Base-by-base conservation (phyloP, 352 stramenopile genomes). In the Phytophthora gonapodyides region DNA sequence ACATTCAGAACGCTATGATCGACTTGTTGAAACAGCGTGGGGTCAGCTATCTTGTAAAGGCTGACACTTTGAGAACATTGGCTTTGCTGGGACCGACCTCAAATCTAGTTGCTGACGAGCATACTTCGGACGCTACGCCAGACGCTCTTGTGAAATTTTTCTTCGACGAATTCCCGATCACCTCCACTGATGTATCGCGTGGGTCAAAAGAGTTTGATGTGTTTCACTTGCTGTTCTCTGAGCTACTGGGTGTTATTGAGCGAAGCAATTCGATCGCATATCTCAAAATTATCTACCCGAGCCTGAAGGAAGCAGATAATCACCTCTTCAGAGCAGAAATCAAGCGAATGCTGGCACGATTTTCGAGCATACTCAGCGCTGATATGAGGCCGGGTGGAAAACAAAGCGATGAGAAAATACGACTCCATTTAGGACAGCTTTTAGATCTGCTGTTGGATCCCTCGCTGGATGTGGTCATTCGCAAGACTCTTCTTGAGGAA, bases 101-200 rank as follows among this genome's bases (percentile, higher is more conserved):
- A n/a, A 30, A 34, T n/a, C 30, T 68, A 17, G 35, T 40, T 15
- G 17, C 30, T 3, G 21, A 51, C 30, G 45, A 67, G 12, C 36
- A 57, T 7, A 49, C 49, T 5, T 47, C 64, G 8, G 57, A 68
- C 30, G 4, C 24, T 6, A 62, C 78, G 4, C 41, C 84, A 38
- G 62, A 76, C 13, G 69, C 69, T 17, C 42, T 93, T 1, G 43
- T 75, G 15, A 40, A 27, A 12, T 88, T 94, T 50, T 67, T 90
- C 40, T 73, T 88, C 9, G 75, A 89, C 21, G 82, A 92, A 34
- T 93, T 94, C 53, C 86, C 84, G 5, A 87, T 93, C 35, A 57
- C 73, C 24, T 94, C 86, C n/a, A 71, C 63, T 19, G 86, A 94
- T 65, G 82, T 93, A 5, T 68, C 70, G 5, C 54, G 51, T 34